phyloP scores from a whole-genome alignment of 1,284 basidiomycete genomes.

The Cutaneotrichosporon sp. region DNA sequence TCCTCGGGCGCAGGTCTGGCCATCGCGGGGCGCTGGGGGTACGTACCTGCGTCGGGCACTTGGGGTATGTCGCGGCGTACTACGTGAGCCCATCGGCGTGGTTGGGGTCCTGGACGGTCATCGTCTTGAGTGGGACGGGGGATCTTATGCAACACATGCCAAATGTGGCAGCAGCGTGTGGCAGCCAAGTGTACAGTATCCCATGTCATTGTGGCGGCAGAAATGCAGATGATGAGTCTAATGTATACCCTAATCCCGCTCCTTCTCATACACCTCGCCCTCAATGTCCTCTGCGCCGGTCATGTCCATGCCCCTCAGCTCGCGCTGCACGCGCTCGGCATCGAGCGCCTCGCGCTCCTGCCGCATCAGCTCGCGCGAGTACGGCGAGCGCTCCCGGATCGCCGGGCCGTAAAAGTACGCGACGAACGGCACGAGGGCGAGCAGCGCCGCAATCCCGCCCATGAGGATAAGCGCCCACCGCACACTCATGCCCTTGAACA shows the following conservation, averaged over 20 bases:
- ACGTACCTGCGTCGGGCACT: too few species aligned
- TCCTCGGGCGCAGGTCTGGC: too few species aligned
- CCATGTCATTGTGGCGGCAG: too few species aligned
- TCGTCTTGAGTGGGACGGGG: too few species aligned
- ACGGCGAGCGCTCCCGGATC: slow-evolving; percentile 41
- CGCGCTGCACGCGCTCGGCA: slow-evolving; percentile 26
- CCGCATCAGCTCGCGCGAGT: slow-evolving; percentile 43
- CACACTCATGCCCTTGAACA: slow-evolving; percentile 22
- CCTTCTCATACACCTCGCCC: slow-evolving; percentile 17
- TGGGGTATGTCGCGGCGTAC: too few species aligned
- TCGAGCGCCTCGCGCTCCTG: slow-evolving; percentile 41
- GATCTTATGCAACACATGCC: too few species aligned
- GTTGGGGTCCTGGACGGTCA: too few species aligned
- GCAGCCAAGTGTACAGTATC: too few species aligned
- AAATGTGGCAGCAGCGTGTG: too few species aligned
- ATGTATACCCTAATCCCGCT: neutral
- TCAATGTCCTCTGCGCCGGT: slow-evolving; percentile 20
- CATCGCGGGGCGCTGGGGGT: too few species aligned
- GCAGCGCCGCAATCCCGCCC: slow-evolving; percentile 20
- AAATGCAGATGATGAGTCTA: neutral
- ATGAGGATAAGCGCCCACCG: slow-evolving; percentile 24
- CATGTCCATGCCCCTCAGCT: slow-evolving; percentile 17
- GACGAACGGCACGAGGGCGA: slow-evolving; percentile 45
- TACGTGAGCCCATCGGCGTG: too few species aligned
- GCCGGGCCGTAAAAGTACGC: slow-evolving; percentile 44